A percentile compares a stretch with the other conserved stretches of the same genome.
Conservation (phyloP, 208 protist species). For the Tritrichomonas foetus region DNA sequence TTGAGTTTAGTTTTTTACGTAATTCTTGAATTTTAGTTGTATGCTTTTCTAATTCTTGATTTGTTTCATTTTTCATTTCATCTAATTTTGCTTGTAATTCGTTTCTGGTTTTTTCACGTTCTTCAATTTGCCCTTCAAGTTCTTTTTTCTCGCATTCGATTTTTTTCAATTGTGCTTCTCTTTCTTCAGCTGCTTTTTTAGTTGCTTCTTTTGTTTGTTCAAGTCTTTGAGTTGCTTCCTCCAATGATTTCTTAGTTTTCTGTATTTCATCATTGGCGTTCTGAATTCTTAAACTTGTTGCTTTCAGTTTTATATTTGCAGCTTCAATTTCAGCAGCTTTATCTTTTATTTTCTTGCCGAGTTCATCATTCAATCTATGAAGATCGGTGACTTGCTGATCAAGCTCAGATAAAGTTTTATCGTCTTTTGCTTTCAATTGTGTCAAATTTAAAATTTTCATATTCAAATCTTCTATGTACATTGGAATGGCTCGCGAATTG, state of each 20-base stretch:
- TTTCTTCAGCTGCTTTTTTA: background rate
- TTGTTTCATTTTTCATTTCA: background rate
- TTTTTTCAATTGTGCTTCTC: background rate
- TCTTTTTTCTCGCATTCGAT: background rate
- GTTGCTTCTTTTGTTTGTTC: background rate
- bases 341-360: background rate
- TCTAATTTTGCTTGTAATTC: background rate
- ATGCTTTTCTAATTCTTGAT: background rate
- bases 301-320: background rate
- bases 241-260: background rate
- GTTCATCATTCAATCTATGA: background rate
- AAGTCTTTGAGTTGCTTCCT: background rate
- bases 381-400: slow-evolving; percentile 26
- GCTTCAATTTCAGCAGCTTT: background rate
- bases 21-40: background rate
- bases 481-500: background rate
- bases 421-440: background rate
- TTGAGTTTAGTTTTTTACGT: background rate
- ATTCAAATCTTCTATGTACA: slow-evolving; percentile 33
- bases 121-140: background rate
- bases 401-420: background rate
- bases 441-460: background rate
- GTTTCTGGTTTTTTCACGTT: background rate
- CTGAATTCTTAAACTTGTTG: background rate
- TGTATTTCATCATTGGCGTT: background rate